phyloP scores from a whole-genome alignment of 768 basidiomycete genomes.

The Lactifluus subvellereus region DNA sequence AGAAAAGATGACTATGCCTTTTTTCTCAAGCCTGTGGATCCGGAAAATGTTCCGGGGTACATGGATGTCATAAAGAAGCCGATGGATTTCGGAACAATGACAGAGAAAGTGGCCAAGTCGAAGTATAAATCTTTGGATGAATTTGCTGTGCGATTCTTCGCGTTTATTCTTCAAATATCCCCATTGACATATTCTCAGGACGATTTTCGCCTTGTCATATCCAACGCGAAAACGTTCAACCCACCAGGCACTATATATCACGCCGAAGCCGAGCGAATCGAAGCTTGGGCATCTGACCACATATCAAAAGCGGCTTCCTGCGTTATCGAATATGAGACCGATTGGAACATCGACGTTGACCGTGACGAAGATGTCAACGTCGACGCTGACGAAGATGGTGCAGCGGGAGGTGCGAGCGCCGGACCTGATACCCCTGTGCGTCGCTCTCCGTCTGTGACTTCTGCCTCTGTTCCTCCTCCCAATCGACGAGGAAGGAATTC shows the following conservation, averaged over 20 bases:
- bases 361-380: conserved; percentile 32
- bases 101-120: conserved; percentile 66
- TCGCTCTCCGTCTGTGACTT: conserved; percentile 28
- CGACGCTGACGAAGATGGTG: conserved; percentile 43
- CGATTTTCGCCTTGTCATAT: conserved; percentile 66
- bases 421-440: conserved; percentile 28
- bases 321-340: conserved; percentile 76
- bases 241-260: conserved; percentile 68
- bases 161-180: neutral
- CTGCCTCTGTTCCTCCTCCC: conserved; percentile 19
- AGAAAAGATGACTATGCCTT: conserved; percentile 88
- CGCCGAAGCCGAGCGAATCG: conserved; percentile 66
- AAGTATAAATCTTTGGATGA: conserved; percentile 78
- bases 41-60: conserved; percentile 54
- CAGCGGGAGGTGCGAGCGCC: conserved; percentile 9
- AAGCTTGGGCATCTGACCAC: conserved; percentile 65
- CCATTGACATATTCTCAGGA: conserved; percentile 17
- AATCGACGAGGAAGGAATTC: conserved; percentile 36
- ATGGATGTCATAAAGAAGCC: conserved; percentile 68
- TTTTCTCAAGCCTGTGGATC: conserved; percentile 66
- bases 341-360: conserved; percentile 80
- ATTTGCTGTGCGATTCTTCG: conserved; percentile 50
- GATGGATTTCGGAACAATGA: conserved; percentile 91
- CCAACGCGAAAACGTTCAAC: conserved; percentile 73
- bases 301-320: conserved; percentile 63